Percentiles rank a stretch among this genome's conserved stretches.
Conservation (phyloP, 148 eudicot genomes). For the Rhododendron kiyosumense region DNA sequence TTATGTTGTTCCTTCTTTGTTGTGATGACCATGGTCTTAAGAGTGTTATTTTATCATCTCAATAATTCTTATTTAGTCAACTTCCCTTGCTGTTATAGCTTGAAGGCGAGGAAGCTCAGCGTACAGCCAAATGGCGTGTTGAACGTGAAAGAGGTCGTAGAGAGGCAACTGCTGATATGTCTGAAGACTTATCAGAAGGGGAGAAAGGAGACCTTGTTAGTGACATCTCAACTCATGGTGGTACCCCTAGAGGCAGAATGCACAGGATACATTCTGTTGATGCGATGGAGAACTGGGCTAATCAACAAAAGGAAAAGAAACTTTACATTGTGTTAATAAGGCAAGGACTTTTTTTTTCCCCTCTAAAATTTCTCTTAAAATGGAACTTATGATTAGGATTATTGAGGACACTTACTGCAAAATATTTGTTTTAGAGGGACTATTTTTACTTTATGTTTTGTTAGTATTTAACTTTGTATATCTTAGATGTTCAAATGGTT, state of each 20-base stretch:
- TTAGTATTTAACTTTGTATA: too few relatives aligned
- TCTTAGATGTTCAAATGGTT: not conserved
- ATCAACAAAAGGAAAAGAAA: slow-evolving; percentile 74
- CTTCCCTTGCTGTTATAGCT: slow-evolving; percentile 33
- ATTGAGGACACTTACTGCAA: not conserved
- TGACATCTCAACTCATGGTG: slow-evolving; percentile 58
- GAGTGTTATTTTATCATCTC: not conserved
- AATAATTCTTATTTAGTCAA: not conserved
- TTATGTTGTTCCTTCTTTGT: not conserved
- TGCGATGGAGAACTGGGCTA: slow-evolving; percentile 70
- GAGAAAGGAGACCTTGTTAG: slow-evolving; percentile 60
- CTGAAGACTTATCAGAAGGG: slow-evolving; percentile 86
- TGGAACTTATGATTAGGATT: too few relatives aligned
- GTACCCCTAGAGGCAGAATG: slow-evolving; percentile 49
- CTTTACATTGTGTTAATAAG: slow-evolving; percentile 49
- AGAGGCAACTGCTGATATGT: slow-evolving; percentile 95
- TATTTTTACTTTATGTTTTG: not conserved
- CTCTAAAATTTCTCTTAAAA: not conserved
- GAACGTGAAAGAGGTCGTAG: slow-evolving; percentile 76
- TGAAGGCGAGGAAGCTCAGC: slow-evolving; percentile 68
- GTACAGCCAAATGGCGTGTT: slow-evolving; percentile 56
- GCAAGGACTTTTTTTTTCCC: not conserved
- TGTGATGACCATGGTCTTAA: not conserved
- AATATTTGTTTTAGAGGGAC: not conserved
- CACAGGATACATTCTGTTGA: slow-evolving; percentile 64